Conservation (phyloP, 257 asterid genomes). For the Solanum gandarillasii region DNA sequence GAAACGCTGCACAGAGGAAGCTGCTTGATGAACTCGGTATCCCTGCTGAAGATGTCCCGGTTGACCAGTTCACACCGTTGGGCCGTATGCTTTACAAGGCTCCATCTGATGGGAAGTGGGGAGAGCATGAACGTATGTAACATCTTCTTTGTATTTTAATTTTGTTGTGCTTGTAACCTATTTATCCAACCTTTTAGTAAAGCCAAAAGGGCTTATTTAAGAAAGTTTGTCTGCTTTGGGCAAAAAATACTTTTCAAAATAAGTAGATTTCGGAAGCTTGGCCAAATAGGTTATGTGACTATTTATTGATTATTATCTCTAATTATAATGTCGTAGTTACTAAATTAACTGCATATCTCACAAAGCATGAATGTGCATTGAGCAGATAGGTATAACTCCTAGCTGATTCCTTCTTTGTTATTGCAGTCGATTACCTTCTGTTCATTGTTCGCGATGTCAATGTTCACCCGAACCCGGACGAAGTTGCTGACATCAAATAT, state of each 20-base stretch:
- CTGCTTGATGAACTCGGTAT: slow-evolving; percentile 88
- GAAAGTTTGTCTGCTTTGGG: neutral
- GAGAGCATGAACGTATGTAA: slow-evolving; percentile 78
- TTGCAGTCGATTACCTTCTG: slow-evolving; percentile 88
- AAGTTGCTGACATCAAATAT: slow-evolving; percentile 65
- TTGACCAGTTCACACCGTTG: slow-evolving; percentile 67
- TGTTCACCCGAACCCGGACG: slow-evolving; percentile 80
- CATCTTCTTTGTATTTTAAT: neutral
- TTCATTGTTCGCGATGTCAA: slow-evolving; percentile 75
- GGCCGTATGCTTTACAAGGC: slow-evolving; percentile 96
- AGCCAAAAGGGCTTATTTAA: neutral
- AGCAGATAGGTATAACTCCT: neutral
- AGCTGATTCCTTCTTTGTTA: neutral
- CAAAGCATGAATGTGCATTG: neutral
- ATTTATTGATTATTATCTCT: neutral
- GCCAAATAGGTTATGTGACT: neutral
- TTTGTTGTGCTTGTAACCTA: neutral
- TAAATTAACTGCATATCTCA: neutral
- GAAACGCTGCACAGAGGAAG: slow-evolving; percentile 96
- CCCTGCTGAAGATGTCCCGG: slow-evolving; percentile 82
- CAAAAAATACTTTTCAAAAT: neutral
- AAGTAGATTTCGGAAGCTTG: neutral
- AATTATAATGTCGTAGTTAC: neutral
- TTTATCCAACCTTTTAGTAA: neutral
- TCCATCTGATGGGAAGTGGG: slow-evolving; percentile 98